Percentiles rank a stretch among this genome's conserved stretches.
Conservation (phyloP, 2,329 filamentous ascomycete species). For the Drechslera avenae region DNA sequence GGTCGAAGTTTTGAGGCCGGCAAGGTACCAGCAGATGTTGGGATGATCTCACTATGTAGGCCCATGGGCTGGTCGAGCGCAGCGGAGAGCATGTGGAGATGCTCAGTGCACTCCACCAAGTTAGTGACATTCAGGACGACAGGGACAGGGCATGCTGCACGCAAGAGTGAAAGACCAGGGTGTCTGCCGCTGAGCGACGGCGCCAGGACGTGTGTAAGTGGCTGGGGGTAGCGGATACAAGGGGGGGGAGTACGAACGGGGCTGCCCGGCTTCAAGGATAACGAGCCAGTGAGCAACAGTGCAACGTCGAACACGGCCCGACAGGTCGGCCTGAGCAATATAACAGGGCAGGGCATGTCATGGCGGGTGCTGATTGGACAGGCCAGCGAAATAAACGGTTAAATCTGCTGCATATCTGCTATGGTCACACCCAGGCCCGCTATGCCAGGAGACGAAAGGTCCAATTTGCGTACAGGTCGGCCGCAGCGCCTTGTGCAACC, state of each 20-base stretch:
- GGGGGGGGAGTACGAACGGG: constrained; percentile 26
- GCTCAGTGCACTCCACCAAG: constrained; percentile 39
- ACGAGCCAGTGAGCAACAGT: constrained; percentile 35
- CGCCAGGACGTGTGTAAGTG: constrained; percentile 30
- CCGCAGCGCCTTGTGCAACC: constrained; percentile 25
- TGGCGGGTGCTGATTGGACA: constrained; percentile 31
- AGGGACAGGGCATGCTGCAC: constrained; percentile 37
- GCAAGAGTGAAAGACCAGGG: constrained; percentile 30
- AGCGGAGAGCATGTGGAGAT: constrained; percentile 47
- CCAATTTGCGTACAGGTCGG: constrained; percentile 31
- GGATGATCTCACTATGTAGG: constrained; percentile 43
- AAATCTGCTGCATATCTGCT: constrained; percentile 37
- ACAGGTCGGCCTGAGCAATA: constrained; percentile 39
- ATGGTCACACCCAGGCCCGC: constrained; percentile 23
- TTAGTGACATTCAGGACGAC: constrained; percentile 32
- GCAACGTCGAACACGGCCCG: constrained; percentile 30
- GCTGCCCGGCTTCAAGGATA: constrained; percentile 22
- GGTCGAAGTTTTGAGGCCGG: constrained; percentile 33
- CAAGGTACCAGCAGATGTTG: constrained; percentile 36
- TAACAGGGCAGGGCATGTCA: constrained; percentile 37
- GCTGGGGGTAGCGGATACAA: constrained; percentile 27
- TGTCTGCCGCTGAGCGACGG: constrained; percentile 26
- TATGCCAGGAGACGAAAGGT: constrained; percentile 22
- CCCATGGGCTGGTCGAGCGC: constrained; percentile 34
- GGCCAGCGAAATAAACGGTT: constrained; percentile 38